Conservation (phyloP, 2,329 filamentous ascomycete genomes). For the Ampelomyces quisqualis region DNA sequence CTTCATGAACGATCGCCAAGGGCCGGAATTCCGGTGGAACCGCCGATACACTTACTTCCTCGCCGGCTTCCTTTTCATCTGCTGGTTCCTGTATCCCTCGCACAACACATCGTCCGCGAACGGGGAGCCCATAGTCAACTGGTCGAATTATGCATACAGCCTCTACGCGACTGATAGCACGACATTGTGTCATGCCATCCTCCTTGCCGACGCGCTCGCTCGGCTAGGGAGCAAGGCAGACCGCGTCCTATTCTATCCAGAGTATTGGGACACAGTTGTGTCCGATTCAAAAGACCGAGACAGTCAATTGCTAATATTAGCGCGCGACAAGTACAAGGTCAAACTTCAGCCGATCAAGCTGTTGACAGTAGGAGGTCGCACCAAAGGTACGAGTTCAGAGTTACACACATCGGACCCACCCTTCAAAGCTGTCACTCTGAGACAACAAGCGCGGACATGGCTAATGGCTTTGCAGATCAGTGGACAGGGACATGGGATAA, state of each 20-base stretch:
- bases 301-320: constrained; percentile 52
- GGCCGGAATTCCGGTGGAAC: constrained; percentile 21
- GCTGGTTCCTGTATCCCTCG: constrained; percentile 31
- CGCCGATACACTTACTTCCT: constrained; percentile 35
- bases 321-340: constrained; percentile 53
- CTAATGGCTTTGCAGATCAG: constrained; percentile 30
- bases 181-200: constrained; percentile 48
- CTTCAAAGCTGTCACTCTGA: constrained; percentile 8
- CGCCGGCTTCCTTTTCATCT: constrained; percentile 28
- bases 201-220: constrained; percentile 49
- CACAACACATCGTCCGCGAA: constrained; percentile 7
- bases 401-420: constrained; percentile 9
- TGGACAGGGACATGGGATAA: constrained; percentile 59
- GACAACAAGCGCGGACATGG: constrained; percentile 9
- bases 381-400: constrained; percentile 27
- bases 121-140: constrained; percentile 32
- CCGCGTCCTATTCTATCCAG: constrained; percentile 49
- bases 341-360: constrained; percentile 52
- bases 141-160: constrained; percentile 47
- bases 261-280: constrained; percentile 42
- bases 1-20: constrained; percentile 20
- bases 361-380: constrained; percentile 38
- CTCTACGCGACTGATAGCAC: constrained; percentile 48
- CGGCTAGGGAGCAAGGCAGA: constrained; percentile 48
- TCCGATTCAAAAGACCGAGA: constrained; percentile 36